A percentile compares a stretch with the other conserved stretches of the same genome.
phyloP scores from a whole-genome alignment of 2,329 filamentous ascomycete species.

The Ophiostoma montium region DNA sequence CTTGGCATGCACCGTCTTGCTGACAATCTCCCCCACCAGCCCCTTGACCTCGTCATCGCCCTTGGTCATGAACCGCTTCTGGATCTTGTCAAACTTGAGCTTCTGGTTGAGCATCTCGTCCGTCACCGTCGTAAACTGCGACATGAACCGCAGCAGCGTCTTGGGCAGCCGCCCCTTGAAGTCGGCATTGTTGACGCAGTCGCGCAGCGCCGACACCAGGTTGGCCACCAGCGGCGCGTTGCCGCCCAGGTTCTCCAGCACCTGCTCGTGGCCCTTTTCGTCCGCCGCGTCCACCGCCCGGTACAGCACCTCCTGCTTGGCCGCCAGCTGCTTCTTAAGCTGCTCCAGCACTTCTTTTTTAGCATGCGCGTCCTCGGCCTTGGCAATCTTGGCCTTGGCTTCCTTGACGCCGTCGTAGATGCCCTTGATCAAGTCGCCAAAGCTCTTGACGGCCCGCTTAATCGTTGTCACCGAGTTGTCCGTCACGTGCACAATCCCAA shows the following conservation, averaged over 20 bases:
- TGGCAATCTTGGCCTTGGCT: slow-evolving; percentile 30
- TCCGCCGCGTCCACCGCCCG: slow-evolving; percentile 39
- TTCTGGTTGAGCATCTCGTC: slow-evolving; percentile 44
- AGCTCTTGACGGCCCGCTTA: slow-evolving; percentile 34
- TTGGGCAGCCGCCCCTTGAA: slow-evolving; percentile 40
- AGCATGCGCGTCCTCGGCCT: slow-evolving; percentile 22
- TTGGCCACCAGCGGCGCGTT: slow-evolving; percentile 42
- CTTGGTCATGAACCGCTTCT: slow-evolving; percentile 48
- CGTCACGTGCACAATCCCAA: slow-evolving; percentile 36
- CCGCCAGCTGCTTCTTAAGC: slow-evolving; percentile 27
- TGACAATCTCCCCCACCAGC: slow-evolving; percentile 34
- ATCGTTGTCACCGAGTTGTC: slow-evolving; percentile 22
- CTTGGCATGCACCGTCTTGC: slow-evolving; percentile 28
- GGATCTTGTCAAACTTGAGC: slow-evolving; percentile 51
- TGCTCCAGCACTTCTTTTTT: slow-evolving; percentile 23
- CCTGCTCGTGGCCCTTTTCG: slow-evolving; percentile 37
- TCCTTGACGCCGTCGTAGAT: slow-evolving; percentile 34
- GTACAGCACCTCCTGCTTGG: slow-evolving; percentile 34
- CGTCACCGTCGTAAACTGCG: slow-evolving; percentile 47
- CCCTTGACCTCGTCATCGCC: slow-evolving; percentile 51
- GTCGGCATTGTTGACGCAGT: slow-evolving; percentile 37
- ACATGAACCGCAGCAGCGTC: slow-evolving; percentile 44
- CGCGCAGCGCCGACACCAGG: slow-evolving; percentile 38
- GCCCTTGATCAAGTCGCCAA: slow-evolving; percentile 35
- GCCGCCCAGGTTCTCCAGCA: slow-evolving; percentile 43